These are phyloP conservation scores for Pisolithus microcarpus DNA, from an alignment of 768 basidiomycete genomes.

Conservation along the genomic window DNA sequence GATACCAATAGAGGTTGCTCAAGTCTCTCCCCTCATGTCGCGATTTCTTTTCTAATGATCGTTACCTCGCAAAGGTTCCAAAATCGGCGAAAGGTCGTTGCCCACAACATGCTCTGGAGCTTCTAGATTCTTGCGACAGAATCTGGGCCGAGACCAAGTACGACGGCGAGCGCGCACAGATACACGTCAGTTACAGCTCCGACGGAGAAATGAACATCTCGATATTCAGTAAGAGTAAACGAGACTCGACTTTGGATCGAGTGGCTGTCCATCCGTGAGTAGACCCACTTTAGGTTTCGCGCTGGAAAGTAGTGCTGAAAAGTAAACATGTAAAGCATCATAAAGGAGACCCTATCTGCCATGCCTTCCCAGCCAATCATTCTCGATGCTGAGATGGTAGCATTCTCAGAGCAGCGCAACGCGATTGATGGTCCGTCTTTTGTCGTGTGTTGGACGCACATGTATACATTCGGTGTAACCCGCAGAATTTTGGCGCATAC, in stretches of 20 bases:
- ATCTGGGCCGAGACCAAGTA: constrained; percentile 92
- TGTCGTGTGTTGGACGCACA: neutral
- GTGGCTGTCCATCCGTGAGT: constrained; percentile 49
- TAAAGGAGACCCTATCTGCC: constrained; percentile 51
- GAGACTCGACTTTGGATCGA: constrained; percentile 77
- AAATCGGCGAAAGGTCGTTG: constrained; percentile 73
- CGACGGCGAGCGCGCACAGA: constrained; percentile 92
- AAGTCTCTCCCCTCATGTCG: neutral
- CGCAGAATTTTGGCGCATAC: constrained; percentile 73
- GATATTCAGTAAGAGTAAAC: constrained; percentile 83
- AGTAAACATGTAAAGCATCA: constrained; percentile 33
- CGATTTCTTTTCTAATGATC: no score
- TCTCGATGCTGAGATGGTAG: constrained; percentile 88
- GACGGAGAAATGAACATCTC: constrained; percentile 42
- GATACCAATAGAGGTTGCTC: constrained; percentile 51
- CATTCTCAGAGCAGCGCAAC: constrained; percentile 51
- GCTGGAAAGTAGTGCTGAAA: neutral
- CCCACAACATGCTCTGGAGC: constrained; percentile 48
- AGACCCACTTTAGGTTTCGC: neutral
- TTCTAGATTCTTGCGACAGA: constrained; percentile 14
- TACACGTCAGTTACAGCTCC: constrained; percentile 58
- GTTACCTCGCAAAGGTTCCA: constrained; percentile 48
- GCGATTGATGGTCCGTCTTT: constrained; percentile 60
- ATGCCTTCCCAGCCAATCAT: constrained; percentile 38
- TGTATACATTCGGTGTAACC: neutral